phyloP scores from a whole-genome alignment of 805 yeast genomes.

The Isabelozyma pseudorhagii region DNA sequence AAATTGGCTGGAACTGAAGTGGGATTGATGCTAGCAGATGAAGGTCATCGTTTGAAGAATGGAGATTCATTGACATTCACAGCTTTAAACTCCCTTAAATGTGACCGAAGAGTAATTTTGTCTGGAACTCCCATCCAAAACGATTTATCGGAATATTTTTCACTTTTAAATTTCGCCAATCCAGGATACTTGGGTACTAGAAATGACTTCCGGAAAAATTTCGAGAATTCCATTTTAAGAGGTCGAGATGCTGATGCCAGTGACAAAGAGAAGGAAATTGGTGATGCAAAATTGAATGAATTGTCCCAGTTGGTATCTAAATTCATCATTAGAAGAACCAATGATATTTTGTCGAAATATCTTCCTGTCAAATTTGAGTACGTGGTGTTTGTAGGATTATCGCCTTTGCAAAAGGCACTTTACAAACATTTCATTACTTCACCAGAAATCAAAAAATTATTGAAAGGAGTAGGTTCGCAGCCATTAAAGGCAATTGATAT shows the following conservation, averaged over 20 bases:
- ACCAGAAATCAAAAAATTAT: conserved; percentile 65
- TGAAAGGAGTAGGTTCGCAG: conserved; percentile 71
- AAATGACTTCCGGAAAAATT: conserved; percentile 78
- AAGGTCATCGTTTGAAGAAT: conserved; percentile 47
- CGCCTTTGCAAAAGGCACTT: conserved; percentile 70
- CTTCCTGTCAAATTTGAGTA: conserved; percentile 95
- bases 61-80: conserved; percentile 92
- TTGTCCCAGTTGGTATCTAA: conserved; percentile 75
- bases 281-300: conserved; percentile 67
- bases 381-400: conserved; percentile 85
- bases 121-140: conserved; percentile 98
- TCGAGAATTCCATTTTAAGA: conserved; percentile 71
- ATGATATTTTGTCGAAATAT: conserved; percentile 90
- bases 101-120: conserved; percentile 83
- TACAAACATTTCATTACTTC: conserved; percentile 76
- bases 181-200: conserved; percentile 90
- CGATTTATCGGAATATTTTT: conserved; percentile 90
- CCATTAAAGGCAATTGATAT: conserved; percentile 88
- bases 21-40: conserved; percentile 71
- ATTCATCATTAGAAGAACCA: conserved; percentile 91
- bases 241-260: conserved; percentile 91
- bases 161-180: conserved; percentile 85
- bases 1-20: conserved; percentile 72
- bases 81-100: conserved; percentile 77
- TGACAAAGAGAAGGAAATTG: conserved; percentile 68